Conservation (phyloP, 768 basidiomycete genomes). For the Boletus tylopilopsis region DNA sequence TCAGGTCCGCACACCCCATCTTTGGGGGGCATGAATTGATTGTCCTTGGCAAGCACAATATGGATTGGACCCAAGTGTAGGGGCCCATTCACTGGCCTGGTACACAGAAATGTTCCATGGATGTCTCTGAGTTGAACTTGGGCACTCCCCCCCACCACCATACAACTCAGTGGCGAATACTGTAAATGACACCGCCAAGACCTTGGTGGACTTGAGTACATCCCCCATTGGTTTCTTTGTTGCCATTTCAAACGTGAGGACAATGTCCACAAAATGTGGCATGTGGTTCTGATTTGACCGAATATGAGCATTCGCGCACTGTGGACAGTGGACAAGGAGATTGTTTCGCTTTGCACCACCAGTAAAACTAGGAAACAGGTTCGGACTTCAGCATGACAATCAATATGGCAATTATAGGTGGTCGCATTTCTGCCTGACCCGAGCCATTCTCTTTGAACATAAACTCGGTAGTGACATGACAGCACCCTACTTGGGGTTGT, state of each 20-base stretch:
- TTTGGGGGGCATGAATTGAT: constrained; percentile 57
- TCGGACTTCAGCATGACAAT: constrained; percentile 57
- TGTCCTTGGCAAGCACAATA: constrained; percentile 55
- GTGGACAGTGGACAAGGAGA: constrained; percentile 34
- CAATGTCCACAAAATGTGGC: constrained; percentile 44
- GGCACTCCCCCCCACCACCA: background rate
- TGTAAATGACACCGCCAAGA: constrained; percentile 31
- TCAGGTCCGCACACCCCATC: constrained; percentile 57
- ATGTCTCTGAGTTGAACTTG: background rate
- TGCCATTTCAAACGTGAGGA: constrained; percentile 42
- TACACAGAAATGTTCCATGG: constrained; percentile 37
- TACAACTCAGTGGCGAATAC: constrained; percentile 22
- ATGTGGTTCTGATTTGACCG: constrained; percentile 38
- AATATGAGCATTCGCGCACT: constrained; percentile 38
- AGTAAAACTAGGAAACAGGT: constrained; percentile 56
- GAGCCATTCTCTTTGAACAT: constrained; percentile 45
- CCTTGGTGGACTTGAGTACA: constrained; percentile 36
- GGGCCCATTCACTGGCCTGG: constrained; percentile 55
- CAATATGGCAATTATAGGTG: constrained; percentile 48
- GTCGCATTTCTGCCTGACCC: constrained; percentile 15
- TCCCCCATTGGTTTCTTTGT: constrained; percentile 52
- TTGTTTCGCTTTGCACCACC: constrained; percentile 46
- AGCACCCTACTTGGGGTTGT: too few species aligned
- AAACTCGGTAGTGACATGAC: too few species aligned
- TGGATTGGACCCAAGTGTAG: constrained; percentile 65